Evolutionary conservation across 2,329 filamentous ascomycete genomes (phyloP), one percentile per base, ranked within the genome.

Genomic region (Neospermospora avenae): DNA sequence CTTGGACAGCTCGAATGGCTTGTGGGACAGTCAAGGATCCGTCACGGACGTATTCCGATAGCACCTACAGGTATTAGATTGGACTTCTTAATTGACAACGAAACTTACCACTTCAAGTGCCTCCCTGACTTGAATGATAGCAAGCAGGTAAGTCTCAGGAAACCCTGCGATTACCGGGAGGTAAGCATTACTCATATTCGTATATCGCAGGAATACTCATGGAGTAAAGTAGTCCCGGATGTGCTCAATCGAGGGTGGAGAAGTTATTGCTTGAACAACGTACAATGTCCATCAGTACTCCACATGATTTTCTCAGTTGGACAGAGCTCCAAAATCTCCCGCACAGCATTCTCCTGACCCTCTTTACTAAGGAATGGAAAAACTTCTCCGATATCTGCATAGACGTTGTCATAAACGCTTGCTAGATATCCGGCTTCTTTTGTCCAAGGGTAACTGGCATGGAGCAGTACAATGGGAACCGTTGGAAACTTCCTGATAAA

Each of bases 271-370:
- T n/a, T n/a, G n/a, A n/a, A n/a, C n/a, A n/a, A n/a, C n/a, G n/a
- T n/a, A n/a, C n/a, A 89, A 70, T 93, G 89, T 0, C 89, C 90
- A 69, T 93, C 89, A 0, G 89, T 92, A 63, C 88, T 91, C 84
- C 89, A 93, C 0, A 93, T 75, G 0, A 95, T 79, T 75, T 93
- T 93, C 55, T 84, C 85, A 57, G 83, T 84, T 0, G 91, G 90
- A 22, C 86, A 88, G 3, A 93, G 73, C 72, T 96, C 91, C 8
- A 96, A 74, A 1, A 89, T 84, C 70, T 95, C 84, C 46, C 86
- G 83, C 13, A 96, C 65, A 1, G 91, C 82, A 0, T 78, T 77
- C 66, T 89, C 85, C 71, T 96, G 90, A 0, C 90, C 91, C 60
- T 91, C 85, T 52, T 87, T 82, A 64, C 87, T 93, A 39, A 95